These are phyloP conservation scores for Telopea speciosissima DNA, from an alignment of 177 flowering plant genomes.

Conservation along the genomic window DNA sequence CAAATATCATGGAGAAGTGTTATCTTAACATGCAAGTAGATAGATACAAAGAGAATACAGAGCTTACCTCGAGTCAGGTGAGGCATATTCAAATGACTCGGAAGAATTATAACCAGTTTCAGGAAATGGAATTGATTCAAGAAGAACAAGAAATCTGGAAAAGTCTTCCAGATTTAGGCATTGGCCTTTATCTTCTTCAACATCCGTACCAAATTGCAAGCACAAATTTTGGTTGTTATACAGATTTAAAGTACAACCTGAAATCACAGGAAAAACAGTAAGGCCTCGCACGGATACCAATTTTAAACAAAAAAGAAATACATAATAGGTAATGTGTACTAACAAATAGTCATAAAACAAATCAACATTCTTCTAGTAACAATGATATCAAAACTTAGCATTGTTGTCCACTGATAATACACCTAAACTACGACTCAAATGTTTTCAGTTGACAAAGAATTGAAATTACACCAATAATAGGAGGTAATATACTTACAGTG, in stretches of 20 bases:
- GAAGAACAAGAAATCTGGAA: conserved; percentile 62
- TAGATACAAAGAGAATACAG: too few relatives aligned
- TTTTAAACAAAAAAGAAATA: background rate
- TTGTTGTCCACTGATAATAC: background rate
- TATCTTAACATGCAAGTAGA: too few relatives aligned
- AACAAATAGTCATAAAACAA: background rate
- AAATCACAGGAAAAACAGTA: conserved; percentile 4
- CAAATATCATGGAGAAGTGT: too few relatives aligned
- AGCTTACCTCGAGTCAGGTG: conserved; percentile 48
- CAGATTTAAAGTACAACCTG: conserved; percentile 55
- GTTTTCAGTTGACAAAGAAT: background rate
- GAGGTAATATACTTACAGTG: conserved; percentile 39
- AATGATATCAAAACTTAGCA: background rate
- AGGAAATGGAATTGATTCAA: conserved; percentile 75
- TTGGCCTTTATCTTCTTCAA: conserved; percentile 43
- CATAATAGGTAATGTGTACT: too few relatives aligned
- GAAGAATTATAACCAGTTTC: conserved; percentile 35
- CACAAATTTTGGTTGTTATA: conserved; percentile 47
- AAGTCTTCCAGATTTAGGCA: conserved; percentile 70
- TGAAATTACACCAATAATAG: background rate
- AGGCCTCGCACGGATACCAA: background rate
- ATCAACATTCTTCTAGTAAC: background rate
- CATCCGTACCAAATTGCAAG: conserved; percentile 42
- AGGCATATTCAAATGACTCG: conserved; percentile 37
- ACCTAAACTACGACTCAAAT: background rate